Percentiles rank a stretch among this genome's conserved stretches.
Conservation (phyloP, 192 early-diverging fungal species). For the Dissophora ornata region DNA sequence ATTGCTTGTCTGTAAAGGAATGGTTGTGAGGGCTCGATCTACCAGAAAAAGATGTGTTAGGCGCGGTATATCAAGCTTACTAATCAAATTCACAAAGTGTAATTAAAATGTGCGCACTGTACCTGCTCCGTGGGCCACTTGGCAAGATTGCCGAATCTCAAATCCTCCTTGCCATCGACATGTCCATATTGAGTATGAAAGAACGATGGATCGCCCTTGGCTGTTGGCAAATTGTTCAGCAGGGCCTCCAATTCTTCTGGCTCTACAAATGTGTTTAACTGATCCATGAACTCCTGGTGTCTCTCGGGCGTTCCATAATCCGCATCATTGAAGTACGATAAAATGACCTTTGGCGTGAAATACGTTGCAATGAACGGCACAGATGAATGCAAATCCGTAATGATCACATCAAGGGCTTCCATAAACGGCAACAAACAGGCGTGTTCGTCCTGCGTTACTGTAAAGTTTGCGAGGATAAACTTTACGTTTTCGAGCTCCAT, state of each 20-base stretch:
- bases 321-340: constrained; percentile 53
- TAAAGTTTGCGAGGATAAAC: constrained; percentile 44
- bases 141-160: constrained; percentile 44
- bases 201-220: constrained; percentile 50
- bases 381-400: constrained; percentile 53
- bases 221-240: constrained; percentile 25
- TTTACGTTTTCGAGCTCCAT: constrained; percentile 42
- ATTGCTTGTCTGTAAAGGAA: constrained; percentile 25
- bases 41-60: not conserved
- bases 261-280: constrained; percentile 44
- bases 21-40: constrained; percentile 26
- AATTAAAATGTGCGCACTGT: not conserved
- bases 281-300: constrained; percentile 48
- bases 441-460: constrained; percentile 44
- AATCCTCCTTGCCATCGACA: constrained; percentile 51
- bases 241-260: constrained; percentile 39
- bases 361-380: constrained; percentile 55
- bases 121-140: constrained; percentile 51
- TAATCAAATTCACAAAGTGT: too few relatives aligned
- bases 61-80: too few relatives aligned
- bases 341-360: constrained; percentile 52
- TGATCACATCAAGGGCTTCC: constrained; percentile 53
- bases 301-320: constrained; percentile 50
- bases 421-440: constrained; percentile 52
- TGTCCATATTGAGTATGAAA: constrained; percentile 55